Percentiles rank a stretch among this genome's conserved stretches.
These are phyloP conservation scores for Nicotiana obtusifolia DNA, from an alignment of 257 asterid genomes.

Conservation along the genomic window DNA sequence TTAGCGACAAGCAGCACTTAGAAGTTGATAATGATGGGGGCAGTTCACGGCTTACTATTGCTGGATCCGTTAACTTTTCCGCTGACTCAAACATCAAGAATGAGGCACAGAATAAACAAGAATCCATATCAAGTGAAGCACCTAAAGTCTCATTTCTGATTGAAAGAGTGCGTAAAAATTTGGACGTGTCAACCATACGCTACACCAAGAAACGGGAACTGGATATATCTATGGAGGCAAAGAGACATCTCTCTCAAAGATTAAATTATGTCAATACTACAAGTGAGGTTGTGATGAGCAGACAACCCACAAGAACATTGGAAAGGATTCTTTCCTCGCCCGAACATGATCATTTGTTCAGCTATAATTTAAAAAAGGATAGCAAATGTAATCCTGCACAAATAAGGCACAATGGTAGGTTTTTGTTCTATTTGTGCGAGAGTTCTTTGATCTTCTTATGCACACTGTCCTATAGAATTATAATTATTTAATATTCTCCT, in stretches of 20 bases:
- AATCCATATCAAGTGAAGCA: slow-evolving; percentile 8
- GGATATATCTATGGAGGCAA: slow-evolving; percentile 69
- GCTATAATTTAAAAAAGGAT: slow-evolving; percentile 35
- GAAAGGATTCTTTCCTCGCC: slow-evolving; percentile 55
- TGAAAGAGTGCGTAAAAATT: slow-evolving; percentile 19
- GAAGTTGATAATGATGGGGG: neutral
- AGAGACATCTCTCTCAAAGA: slow-evolving; percentile 67
- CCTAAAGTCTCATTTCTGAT: slow-evolving; percentile 17
- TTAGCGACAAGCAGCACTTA: neutral
- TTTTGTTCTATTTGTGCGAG: neutral
- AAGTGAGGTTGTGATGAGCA: slow-evolving; percentile 12
- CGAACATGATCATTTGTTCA: slow-evolving; percentile 36
- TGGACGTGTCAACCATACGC: slow-evolving; percentile 26
- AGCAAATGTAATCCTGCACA: neutral
- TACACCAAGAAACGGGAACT: slow-evolving; percentile 27
- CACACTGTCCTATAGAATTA: neutral
- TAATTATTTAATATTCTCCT: neutral
- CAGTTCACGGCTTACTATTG: neutral
- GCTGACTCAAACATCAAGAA: slow-evolving; percentile 16
- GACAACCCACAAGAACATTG: slow-evolving; percentile 43
- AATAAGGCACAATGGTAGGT: neutral
- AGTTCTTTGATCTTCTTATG: neutral
- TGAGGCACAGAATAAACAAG: slow-evolving; percentile 13
- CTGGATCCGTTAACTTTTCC: slow-evolving; percentile 16
- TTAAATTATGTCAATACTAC: slow-evolving; percentile 22